A percentile compares a stretch with the other conserved stretches of the same genome.
phyloP scores from a whole-genome alignment of 352 stramenopile species.

The Elongisporangium prolatum region DNA sequence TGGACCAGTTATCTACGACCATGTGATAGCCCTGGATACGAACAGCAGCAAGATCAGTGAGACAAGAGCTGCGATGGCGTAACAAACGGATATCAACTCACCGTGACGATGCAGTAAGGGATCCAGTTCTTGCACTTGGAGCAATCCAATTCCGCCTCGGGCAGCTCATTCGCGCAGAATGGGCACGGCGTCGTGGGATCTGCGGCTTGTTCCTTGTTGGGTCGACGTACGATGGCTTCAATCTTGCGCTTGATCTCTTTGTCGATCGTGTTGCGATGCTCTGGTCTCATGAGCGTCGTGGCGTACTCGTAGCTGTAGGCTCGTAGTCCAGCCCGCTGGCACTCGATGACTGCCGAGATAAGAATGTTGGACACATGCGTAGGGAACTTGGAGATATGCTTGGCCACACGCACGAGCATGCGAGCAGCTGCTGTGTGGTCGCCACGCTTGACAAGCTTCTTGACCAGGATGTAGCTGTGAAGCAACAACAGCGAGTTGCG shows the following conservation, averaged over 20 bases:
- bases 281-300: conserved; percentile 86
- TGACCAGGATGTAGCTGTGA: conserved; percentile 93
- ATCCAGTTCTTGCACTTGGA: conserved; percentile 89
- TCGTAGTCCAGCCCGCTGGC: conserved; percentile 87
- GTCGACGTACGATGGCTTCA: conserved; percentile 91
- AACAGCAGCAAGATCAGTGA: conserved; percentile 4
- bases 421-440: conserved; percentile 84
- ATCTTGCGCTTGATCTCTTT: conserved; percentile 93
- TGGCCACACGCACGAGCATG: conserved; percentile 88
- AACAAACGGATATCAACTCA: conserved; percentile 16
- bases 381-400: conserved; percentile 92
- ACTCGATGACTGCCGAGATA: conserved; percentile 93
- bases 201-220: conserved; percentile 83
- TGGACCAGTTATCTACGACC: conserved; percentile 89
- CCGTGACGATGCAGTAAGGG: conserved; percentile 91
- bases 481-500: conserved; percentile 85
- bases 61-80: conserved; percentile 2
- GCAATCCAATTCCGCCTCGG: conserved; percentile 88
- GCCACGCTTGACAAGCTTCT: conserved; percentile 87
- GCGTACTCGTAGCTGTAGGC: conserved; percentile 91
- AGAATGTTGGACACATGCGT: conserved; percentile 89
- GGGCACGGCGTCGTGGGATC: conserved; percentile 78
- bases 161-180: conserved; percentile 72
- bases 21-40: conserved; percentile 86
- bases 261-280: conserved; percentile 86